phyloP scores from a whole-genome alignment of 768 basidiomycete genomes.

The Phaffia australis region DNA sequence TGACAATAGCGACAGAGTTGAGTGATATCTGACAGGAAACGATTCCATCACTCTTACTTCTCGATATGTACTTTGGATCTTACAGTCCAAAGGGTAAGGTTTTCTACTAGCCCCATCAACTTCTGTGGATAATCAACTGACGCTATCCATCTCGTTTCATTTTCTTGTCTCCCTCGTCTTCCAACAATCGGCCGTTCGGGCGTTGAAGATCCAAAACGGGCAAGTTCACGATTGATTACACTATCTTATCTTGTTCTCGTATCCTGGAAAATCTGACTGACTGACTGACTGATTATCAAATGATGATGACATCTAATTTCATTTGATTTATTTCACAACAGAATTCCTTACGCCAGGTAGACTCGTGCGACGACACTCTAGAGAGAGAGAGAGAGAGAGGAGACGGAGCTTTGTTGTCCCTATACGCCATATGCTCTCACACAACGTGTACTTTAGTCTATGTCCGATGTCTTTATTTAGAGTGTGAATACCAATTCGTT shows the following conservation, averaged over 20 bases:
- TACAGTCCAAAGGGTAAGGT: conserved; percentile 17
- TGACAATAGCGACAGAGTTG: too few relatives aligned
- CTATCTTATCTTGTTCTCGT: not conserved
- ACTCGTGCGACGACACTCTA: too few relatives aligned
- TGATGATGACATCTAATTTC: too few relatives aligned
- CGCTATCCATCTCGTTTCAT: not conserved
- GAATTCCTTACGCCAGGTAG: conserved; percentile 19
- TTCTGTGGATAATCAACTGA: too few relatives aligned
- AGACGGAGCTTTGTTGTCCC: too few relatives aligned
- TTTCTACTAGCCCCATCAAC: too few relatives aligned
- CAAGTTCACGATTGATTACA: not conserved
- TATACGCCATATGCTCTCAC: too few relatives aligned
- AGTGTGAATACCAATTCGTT: too few relatives aligned
- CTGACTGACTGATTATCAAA: too few relatives aligned
- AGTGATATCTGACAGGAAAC: not conserved
- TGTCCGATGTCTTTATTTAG: too few relatives aligned
- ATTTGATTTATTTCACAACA: not conserved
- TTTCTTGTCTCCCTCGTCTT: not conserved
- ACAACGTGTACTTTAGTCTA: too few relatives aligned
- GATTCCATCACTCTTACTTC: not conserved
- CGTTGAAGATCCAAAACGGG: conserved; percentile 10
- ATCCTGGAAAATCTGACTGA: conserved; percentile 1
- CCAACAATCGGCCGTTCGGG: not conserved
- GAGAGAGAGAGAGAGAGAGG: too few relatives aligned
- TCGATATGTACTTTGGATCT: not conserved